Base-by-base conservation (phyloP, 768 basidiomycete species). In the Collybia sp. region DNA sequence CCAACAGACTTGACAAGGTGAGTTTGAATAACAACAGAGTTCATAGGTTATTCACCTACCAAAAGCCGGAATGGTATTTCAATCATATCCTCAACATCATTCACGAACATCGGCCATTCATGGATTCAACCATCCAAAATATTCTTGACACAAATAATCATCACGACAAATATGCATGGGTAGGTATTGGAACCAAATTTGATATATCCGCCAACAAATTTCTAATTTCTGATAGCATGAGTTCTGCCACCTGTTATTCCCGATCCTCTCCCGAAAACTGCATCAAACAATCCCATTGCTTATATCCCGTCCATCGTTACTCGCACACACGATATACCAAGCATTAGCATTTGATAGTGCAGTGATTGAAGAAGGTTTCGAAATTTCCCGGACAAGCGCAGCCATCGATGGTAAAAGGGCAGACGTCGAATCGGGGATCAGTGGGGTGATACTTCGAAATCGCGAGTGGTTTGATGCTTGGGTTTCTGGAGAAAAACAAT, bases 251-350 rank as follows among this genome's bases (percentile, higher is more conserved):
- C 73, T 89, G 19, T 80, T 97, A 17, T 67, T 95, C 20, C 89
- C 91, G 0, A 65, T 93, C 6, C 72, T 94, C 2, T 70, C 83
- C 6, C 75, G 82, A 25, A 92, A 97, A 56, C 70, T 98, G 11
- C 75, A 72, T 35, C 80, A 78, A 38, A 84, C 88, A 0, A 70
- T 93, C 31, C 88, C 93, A 0, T 60, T 75, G 15, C 65, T 98
- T 10, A 67, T 98, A 4, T 66, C 79, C 2, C 82, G 85, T 53
- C 89, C 96, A 0, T 81, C 93, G 0, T 66, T 98, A 16, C 72
- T 99, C 6, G 96, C 96, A 1, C 95, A 99, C 58, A 97, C 93
- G 1, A 86, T 98, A 40, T 95, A 95, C 60, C 92, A 98, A 62
- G 80, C 93, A 0, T 69, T 98, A 3, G 64, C 83, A 0, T 99